phyloP scores from a whole-genome alignment of 2,329 filamentous ascomycete genomes.

The Sclerotinia borealis region DNA sequence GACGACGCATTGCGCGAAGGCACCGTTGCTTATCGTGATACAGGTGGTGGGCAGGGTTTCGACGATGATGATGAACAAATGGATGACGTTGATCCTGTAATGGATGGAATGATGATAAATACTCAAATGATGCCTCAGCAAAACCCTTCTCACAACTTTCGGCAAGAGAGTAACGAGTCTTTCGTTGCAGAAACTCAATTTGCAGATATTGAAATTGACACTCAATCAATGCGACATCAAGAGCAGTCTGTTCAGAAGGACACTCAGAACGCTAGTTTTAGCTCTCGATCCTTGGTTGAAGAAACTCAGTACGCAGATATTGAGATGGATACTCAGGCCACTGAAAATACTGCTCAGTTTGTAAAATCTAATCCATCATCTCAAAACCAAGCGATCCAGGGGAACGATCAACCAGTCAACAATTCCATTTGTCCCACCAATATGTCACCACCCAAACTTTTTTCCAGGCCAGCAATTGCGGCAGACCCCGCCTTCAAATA shows the following conservation, averaged over 20 bases:
- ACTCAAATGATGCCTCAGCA: neutral
- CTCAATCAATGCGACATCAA: neutral
- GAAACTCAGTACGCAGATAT: conserved; percentile 23
- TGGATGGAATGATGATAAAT: neutral
- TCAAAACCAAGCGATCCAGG: neutral
- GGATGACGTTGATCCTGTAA: neutral
- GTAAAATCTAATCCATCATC: neutral
- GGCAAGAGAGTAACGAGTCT: neutral
- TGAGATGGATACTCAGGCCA: conserved; percentile 17
- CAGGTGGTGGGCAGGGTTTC: neutral
- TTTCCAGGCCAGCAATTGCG: neutral
- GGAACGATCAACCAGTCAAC: neutral
- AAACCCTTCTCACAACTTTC: neutral
- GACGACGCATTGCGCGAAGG: neutral
- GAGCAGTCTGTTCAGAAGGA: neutral
- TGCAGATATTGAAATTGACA: neutral
- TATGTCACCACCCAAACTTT: neutral
- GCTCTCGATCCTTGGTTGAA: conserved; percentile 14
- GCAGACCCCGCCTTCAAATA: neutral
- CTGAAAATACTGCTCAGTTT: neutral
- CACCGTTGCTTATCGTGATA: neutral
- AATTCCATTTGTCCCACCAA: neutral
- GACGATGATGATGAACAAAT: neutral
- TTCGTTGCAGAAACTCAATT: neutral
- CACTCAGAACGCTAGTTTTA: neutral